Evolutionary conservation across 1,139 yeast genomes (phyloP).

Genomic region (Yamadazyma membranifaciens): DNA sequence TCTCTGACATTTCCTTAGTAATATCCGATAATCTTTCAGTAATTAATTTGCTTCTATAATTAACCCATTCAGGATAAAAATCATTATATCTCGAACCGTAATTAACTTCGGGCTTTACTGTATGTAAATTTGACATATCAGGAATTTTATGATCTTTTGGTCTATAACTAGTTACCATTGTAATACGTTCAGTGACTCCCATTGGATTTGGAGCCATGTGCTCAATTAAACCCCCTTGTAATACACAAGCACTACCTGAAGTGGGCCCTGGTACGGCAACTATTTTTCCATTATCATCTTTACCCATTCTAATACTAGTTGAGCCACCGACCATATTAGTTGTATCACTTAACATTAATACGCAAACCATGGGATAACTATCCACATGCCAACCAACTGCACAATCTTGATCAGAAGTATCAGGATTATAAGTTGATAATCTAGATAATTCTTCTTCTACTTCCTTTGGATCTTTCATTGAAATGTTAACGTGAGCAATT

Average conservation of each 20-base stretch:
- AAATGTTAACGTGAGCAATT: constrained; percentile 49
- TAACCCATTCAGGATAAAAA: constrained; percentile 39
- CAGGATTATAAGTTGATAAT: constrained; percentile 6
- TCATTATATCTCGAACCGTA: constrained; percentile 32
- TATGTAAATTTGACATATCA: constrained; percentile 31
- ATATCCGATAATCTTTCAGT: constrained; percentile 33
- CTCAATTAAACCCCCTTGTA: constrained; percentile 53
- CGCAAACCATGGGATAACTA: constrained; percentile 63
- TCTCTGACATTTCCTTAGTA: constrained; percentile 21
- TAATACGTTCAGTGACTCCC: constrained; percentile 54
- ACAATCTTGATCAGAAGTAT: constrained; percentile 32
- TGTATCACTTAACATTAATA: constrained; percentile 58
- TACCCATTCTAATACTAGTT: constrained; percentile 50
- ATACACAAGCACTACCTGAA: constrained; percentile 52
- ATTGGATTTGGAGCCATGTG: constrained; percentile 58
- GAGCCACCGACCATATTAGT: constrained; percentile 59
- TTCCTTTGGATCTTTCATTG: constrained; percentile 33
- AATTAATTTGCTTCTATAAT: constrained; percentile 41
- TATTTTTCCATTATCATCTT: constrained; percentile 24
- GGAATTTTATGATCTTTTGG: constrained; percentile 26
- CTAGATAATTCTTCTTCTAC: constrained; percentile 19
- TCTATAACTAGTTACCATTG: constrained; percentile 44
- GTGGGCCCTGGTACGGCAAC: constrained; percentile 52
- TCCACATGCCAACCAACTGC: constrained; percentile 61
- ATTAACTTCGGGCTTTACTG: constrained; percentile 41